phyloP scores from a whole-genome alignment of 805 yeast genomes.

The Hanseniaspora nectarophila region DNA sequence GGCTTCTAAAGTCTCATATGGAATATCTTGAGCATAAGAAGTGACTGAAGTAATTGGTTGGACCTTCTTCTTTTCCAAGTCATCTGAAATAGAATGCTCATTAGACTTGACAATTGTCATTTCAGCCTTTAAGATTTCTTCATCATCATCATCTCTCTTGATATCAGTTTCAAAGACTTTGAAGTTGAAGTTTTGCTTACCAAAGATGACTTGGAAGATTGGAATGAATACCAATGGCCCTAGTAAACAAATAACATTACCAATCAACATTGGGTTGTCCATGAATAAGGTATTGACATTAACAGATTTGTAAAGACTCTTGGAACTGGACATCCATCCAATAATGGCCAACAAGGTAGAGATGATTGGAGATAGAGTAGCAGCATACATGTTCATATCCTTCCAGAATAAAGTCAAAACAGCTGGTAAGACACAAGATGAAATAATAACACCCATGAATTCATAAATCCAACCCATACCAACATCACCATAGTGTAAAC shows the following conservation, averaged over 20 bases:
- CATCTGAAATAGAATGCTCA: too few relatives aligned
- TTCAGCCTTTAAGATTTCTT: conserved; percentile 43
- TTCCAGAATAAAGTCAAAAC: conserved; percentile 52
- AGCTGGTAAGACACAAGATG: conserved; percentile 75
- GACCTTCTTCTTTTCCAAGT: conserved; percentile 20
- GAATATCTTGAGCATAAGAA: conserved; percentile 25
- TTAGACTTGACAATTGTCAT: conserved; percentile 18
- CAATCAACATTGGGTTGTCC: conserved; percentile 81
- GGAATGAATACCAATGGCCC: conserved; percentile 62
- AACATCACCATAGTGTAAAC: conserved; percentile 67
- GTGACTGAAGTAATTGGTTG: conserved; percentile 27
- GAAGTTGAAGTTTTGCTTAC: conserved; percentile 68
- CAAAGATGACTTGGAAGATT: conserved; percentile 48
- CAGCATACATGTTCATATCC: conserved; percentile 58
- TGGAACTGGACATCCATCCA: conserved; percentile 46
- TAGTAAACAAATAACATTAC: conserved; percentile 70
- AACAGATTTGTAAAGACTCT: conserved; percentile 30
- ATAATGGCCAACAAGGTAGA: conserved; percentile 65
- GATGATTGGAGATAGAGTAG: conserved; percentile 60
- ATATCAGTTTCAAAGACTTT: conserved; percentile 42
- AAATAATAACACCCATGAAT: conserved; percentile 79
- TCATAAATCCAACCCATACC: conserved; percentile 81
- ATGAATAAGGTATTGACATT: conserved; percentile 52
- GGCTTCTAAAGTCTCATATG: conserved; percentile 18
- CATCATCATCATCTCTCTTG: conserved; percentile 58